Evolutionary conservation across 208 protist genomes (phyloP).

Genomic region (Balamuthia mandrillaris): DNA sequence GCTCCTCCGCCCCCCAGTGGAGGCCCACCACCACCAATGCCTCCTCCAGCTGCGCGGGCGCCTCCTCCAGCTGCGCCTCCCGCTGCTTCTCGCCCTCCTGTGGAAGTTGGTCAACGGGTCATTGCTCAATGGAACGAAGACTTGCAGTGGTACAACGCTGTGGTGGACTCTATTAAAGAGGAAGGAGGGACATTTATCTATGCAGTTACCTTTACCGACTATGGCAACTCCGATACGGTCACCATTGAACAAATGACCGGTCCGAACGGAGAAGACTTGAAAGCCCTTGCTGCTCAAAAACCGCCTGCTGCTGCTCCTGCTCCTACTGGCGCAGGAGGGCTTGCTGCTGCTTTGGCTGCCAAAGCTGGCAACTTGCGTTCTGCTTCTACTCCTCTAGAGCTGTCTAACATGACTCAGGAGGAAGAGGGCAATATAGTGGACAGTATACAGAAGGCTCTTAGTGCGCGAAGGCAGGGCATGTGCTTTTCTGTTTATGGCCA

Average conservation of each 20-base stretch:
- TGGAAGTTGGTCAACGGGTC: background rate
- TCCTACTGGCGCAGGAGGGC: background rate
- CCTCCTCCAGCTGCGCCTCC: background rate
- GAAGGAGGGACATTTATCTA: background rate
- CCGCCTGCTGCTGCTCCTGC: too few relatives aligned
- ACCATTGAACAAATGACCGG: too few relatives aligned
- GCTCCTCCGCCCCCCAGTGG: background rate
- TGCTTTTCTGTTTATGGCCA: constrained; percentile 28
- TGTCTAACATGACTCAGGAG: constrained; percentile 11
- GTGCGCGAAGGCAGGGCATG: constrained; percentile 20
- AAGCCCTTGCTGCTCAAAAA: too few relatives aligned
- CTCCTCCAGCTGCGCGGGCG: background rate
- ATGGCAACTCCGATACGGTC: constrained; percentile 10
- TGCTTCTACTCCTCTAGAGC: too few relatives aligned
- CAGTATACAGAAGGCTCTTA: constrained; percentile 17
- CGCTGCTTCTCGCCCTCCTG: too few relatives aligned
- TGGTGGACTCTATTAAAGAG: background rate
- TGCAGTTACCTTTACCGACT: constrained; percentile 20
- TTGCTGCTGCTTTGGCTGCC: background rate
- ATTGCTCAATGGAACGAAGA: constrained; percentile 25
- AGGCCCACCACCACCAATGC: background rate
- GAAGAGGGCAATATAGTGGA: constrained; percentile 10
- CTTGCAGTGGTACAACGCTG: background rate
- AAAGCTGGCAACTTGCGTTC: background rate
- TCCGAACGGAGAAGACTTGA: too few relatives aligned